Base-by-base conservation (phyloP, 2,329 filamentous ascomycete species). In the Rosellinia necatrix region DNA sequence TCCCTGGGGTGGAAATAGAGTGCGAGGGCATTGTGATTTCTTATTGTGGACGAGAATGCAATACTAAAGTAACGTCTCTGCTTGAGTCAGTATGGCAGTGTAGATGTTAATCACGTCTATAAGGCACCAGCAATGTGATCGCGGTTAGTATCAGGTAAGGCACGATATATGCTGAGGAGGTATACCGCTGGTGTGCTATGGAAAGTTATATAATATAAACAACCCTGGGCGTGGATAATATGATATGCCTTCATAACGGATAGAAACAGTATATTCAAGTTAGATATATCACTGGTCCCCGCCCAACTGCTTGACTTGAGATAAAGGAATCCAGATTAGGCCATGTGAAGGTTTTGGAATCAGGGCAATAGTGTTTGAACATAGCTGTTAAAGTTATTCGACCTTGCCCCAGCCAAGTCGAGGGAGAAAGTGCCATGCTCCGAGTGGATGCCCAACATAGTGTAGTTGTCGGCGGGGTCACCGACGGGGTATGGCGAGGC, bases 401-500 rank as follows among this genome's bases (percentile, higher is more conserved):
- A 49, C 47, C 50, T 59, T 17, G 61, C 59, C 25, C 53, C 56
- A 7, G 56, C 56, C 24, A 63, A 43, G 34, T 63, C 59, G 7
- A 63, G 52, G 8, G 17, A 22, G 48, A 63, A 63, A 3, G 61
- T 63, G 22, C 61, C 61, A 38, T 63, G 61, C 21, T 63, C 61
- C 5, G 61, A 59, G 24, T 63, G 61, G 34, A 63, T 61, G 19
- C 37, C 22, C 12, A 63, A 15, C 42, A 55, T 52, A 6, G 61
- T 63, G 48, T 55, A 61, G 38, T 63, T 63, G 25, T 63, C 61
- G 40, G 56, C 53, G 2, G 61, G 61, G 42, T 63, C 61, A 10
- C 49, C 48, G 7, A 59, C 56, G n/a, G 61, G 61, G 19, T 56
- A 53, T 30, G 61, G 53, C n/a, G 61, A 58, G 24, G 61, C 56